Evolutionary conservation across 345 rosid genomes (phyloP).

Genomic region (Sisymbrium irio): DNA sequence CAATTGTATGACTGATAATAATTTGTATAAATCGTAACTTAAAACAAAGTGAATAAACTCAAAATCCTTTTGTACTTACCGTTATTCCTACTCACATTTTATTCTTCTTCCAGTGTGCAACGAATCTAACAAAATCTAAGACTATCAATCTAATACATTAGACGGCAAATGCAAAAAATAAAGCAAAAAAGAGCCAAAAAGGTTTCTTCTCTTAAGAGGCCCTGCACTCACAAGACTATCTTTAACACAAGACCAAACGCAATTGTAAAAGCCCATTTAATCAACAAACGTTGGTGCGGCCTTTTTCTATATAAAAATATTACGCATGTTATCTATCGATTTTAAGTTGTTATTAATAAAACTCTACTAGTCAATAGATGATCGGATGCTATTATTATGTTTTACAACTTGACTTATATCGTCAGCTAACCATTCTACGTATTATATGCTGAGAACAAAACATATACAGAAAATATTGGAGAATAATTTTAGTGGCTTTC

Average conservation of each 20-base stretch:
- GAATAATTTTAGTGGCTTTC: neutral
- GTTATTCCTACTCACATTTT: neutral
- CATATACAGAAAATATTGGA: neutral
- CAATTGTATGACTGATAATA: too few relatives aligned
- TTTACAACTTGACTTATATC: neutral
- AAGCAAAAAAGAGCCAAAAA: neutral
- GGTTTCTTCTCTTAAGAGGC: neutral
- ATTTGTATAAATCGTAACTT: too few relatives aligned
- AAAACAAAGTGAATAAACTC: neutral
- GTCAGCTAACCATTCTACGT: neutral
- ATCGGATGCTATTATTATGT: neutral
- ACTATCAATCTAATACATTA: neutral
- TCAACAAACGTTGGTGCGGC: too few relatives aligned
- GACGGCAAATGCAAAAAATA: neutral
- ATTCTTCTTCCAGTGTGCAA: neutral
- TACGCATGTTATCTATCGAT: neutral
- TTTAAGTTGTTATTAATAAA: neutral
- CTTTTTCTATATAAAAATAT: neutral
- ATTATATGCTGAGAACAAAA: neutral
- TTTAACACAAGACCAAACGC: neutral
- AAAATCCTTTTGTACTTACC: neutral
- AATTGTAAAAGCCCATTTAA: neutral
- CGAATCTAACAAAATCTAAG: neutral
- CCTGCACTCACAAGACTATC: neutral
- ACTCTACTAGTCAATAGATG: neutral